Base-by-base conservation (phyloP, 352 stramenopile species). In the Phytopythium vexans region DNA sequence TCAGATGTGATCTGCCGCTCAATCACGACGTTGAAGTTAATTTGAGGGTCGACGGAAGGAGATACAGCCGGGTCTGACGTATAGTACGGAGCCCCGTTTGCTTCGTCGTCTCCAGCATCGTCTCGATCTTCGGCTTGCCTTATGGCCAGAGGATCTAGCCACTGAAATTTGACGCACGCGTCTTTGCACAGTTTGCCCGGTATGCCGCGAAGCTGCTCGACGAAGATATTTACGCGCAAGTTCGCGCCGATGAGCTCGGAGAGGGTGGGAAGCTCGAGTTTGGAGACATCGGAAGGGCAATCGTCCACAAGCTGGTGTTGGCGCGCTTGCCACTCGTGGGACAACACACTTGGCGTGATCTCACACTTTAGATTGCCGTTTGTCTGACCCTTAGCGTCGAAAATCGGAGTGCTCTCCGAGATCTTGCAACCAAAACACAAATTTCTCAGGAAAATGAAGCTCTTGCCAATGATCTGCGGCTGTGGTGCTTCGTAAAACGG, bases 401-500 rank as follows among this genome's bases (percentile, higher is more conserved):
- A 75, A 47, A 92, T 89, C 4, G 77, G 66, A 3, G 76, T 70
- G 4, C 43, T 52, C 44, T 92, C 82, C 27, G 51, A 49, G 10
- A 90, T 69, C 41, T 88, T 90, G 58, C 68, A 77, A 1, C 82
- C 77, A 56, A 77, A 91, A 1, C 72, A 55, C 6, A 94, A 31
- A 39, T 78, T 86, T 1, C 64, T 56, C 0, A 95, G 61, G 42
- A 73, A 93, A 0, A 95, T 57, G 39, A 82, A 94, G 3, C 70
- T 64, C 44, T 74, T 88, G 0, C 86, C 87, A 32, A 96, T 91
- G 27, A 89, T 56, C 46, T 94, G 76, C 8, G 75, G 70, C 10
- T 67, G 64, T 31, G 84, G 77, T 7, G 68, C 61, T 16, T 94
- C 84, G 49, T 86, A 90, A 42, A 96, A 96, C 8, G 87, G 87